A percentile compares a stretch with the other conserved stretches of the same genome.
Conservation (phyloP, 2,329 filamentous ascomycete species). For the Pseudogymnoascus sp. region DNA sequence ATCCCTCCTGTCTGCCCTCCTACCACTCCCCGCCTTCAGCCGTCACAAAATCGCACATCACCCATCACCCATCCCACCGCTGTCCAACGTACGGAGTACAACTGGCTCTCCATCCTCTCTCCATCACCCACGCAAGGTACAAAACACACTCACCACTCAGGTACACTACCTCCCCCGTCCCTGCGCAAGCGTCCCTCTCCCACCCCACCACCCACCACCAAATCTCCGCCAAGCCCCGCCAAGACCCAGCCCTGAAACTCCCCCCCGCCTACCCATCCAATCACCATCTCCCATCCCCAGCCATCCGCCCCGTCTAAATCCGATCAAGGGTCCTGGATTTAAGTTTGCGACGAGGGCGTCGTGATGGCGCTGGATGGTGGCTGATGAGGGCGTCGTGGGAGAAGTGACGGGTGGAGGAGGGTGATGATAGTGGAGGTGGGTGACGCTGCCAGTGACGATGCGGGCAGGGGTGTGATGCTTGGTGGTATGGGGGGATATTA, state of each 20-base stretch:
- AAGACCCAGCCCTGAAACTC: background rate
- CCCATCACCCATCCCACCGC: too few species aligned
- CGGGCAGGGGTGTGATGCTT: background rate
- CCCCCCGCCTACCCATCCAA: background rate
- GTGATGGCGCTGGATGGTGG: background rate
- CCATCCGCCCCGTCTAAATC: too few species aligned
- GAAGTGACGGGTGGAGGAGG: background rate
- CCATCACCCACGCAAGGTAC: background rate
- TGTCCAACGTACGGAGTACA: too few species aligned
- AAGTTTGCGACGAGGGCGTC: background rate
- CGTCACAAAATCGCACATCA: too few species aligned
- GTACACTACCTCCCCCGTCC: background rate
- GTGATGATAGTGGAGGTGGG: background rate
- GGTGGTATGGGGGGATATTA: background rate
- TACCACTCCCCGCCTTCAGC: too few species aligned
- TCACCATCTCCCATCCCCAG: background rate
- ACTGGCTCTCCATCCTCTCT: too few species aligned
- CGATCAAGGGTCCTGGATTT: background rate
- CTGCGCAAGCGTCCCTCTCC: background rate
- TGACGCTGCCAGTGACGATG: background rate
- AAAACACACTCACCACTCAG: background rate
- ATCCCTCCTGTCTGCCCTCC: too few species aligned
- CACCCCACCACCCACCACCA: background rate
- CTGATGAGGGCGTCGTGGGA: background rate
- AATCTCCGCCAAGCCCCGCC: background rate